These are phyloP conservation scores for Dacryopinax spathularia DNA, from an alignment of 768 basidiomycete genomes.

Conservation along the genomic window DNA sequence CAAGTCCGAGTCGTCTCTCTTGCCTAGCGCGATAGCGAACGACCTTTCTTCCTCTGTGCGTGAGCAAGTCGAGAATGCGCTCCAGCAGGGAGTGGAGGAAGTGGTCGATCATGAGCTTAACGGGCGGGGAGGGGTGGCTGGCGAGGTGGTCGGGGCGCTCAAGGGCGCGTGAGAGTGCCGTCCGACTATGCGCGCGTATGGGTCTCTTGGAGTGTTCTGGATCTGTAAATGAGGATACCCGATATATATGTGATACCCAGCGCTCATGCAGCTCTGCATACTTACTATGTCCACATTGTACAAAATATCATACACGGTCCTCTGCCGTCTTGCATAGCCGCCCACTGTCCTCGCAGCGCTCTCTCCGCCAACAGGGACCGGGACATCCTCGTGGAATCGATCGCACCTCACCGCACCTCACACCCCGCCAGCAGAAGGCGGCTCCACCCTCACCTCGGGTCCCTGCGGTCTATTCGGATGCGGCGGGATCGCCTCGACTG, in stretches of 20 bases:
- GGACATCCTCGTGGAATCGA: neutral
- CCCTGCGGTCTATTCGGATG: conserved; percentile 59
- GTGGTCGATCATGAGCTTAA: neutral
- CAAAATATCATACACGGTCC: neutral
- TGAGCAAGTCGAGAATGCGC: neutral
- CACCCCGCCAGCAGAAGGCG: neutral
- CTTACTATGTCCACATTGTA: neutral
- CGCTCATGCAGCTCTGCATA: too few relatives aligned
- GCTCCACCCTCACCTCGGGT: neutral
- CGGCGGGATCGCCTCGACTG: conserved; percentile 77
- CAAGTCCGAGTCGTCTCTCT: neutral
- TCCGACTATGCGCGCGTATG: neutral
- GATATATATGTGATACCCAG: neutral
- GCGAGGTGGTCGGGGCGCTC: neutral
- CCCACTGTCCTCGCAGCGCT: too few relatives aligned
- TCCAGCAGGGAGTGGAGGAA: neutral
- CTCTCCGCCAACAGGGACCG: neutral
- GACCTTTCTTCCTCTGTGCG: neutral
- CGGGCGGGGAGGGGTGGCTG: neutral
- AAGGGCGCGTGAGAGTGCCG: neutral
- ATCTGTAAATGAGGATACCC: neutral
- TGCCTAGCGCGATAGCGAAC: neutral
- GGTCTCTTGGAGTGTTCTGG: neutral
- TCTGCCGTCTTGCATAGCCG: too few relatives aligned
- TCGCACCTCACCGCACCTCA: neutral